Base-by-base conservation (phyloP, 306 rosid species). In the Quercus variabilis region DNA sequence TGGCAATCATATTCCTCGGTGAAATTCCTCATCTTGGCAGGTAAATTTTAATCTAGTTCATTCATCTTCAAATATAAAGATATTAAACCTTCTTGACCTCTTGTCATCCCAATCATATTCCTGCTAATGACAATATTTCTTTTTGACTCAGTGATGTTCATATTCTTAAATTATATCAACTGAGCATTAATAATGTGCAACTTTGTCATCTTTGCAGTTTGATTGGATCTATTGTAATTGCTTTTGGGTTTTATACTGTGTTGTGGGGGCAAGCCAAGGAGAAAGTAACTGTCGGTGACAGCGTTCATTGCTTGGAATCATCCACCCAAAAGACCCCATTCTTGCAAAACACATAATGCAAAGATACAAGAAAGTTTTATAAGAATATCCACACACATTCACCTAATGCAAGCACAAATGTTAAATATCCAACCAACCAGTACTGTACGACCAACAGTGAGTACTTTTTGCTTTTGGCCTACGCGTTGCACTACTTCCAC, bases 241-340 rank as follows among this genome's bases (percentile, higher is more conserved):
- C 72, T 0, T 10, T 78, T 43, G 89, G 89, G 64, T 80, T 86
- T 71, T 86, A 86, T 46, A 70, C 81, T 5, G 86, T 86, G 71
- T 69, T 80, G 51, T 83, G 80, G 83, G 83, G 80, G 25, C 71
- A 83, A 55, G 70, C 77, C 19, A 80, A 83, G 71, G 87, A 77
- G 55, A 80, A 60, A 18, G 26, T 31, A 20, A 26, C 3, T 6
- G 70, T 2, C 18, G 41, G 15, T 41, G 83, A 41, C 1, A 26
- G 54, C n/a, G 67, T 71, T 33, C 56, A 25, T 54, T 52, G 57
- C 21, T 62, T 56, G 58, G 81, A 82, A 65, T 64, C 78, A 56
- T 65, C 81, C 38, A 63, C 38, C 58, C 71, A 82, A 4, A 63
- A 21, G 21, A 21, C 65, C 43, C 82, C 79, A 33, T 78, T 77